A percentile compares a stretch with the other conserved stretches of the same genome.
These are phyloP conservation scores for Lactifluus hygrophoroides DNA, from an alignment of 768 basidiomycete species.

Conservation along the genomic window DNA sequence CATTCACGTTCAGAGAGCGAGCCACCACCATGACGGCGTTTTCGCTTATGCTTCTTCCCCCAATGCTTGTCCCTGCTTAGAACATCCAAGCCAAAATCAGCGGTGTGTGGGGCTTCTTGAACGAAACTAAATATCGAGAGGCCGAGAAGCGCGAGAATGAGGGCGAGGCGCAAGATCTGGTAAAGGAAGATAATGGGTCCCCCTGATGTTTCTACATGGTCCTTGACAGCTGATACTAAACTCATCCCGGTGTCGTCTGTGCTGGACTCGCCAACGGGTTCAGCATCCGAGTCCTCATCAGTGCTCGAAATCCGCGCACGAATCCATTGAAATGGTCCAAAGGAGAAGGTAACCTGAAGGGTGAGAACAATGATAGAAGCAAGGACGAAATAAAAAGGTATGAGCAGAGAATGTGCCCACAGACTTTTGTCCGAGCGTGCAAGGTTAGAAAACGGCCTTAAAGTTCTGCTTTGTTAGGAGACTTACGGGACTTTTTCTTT, in stretches of 20 bases:
- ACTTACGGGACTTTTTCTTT: conserved; percentile 1
- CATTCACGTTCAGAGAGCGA: conserved; percentile 12
- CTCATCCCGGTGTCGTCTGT: background rate
- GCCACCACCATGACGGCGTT: background rate
- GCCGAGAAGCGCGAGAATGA: conserved; percentile 39
- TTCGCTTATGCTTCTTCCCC: conserved; percentile 25
- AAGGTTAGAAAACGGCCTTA: background rate
- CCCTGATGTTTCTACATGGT: conserved; percentile 36
- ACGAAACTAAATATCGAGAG: conserved; percentile 40
- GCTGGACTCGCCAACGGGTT: background rate
- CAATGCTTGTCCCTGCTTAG: conserved; percentile 25
- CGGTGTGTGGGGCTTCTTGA: conserved; percentile 24
- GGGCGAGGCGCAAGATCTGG: conserved; percentile 38
- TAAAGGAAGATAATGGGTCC: conserved; percentile 40
- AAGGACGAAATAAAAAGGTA: conserved; percentile 11
- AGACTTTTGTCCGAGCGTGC: background rate
- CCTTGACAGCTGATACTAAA: conserved; percentile 13
- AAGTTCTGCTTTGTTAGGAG: too few species aligned
- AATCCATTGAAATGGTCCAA: background rate
- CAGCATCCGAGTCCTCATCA: background rate
- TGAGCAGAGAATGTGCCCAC: conserved; percentile 11
- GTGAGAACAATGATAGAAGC: conserved; percentile 7
- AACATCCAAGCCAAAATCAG: background rate
- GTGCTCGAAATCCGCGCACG: background rate
- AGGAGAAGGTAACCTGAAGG: background rate